Evolutionary conservation across 2,329 filamentous ascomycete species (phyloP).

Genomic region (Aspergillus felis): DNA sequence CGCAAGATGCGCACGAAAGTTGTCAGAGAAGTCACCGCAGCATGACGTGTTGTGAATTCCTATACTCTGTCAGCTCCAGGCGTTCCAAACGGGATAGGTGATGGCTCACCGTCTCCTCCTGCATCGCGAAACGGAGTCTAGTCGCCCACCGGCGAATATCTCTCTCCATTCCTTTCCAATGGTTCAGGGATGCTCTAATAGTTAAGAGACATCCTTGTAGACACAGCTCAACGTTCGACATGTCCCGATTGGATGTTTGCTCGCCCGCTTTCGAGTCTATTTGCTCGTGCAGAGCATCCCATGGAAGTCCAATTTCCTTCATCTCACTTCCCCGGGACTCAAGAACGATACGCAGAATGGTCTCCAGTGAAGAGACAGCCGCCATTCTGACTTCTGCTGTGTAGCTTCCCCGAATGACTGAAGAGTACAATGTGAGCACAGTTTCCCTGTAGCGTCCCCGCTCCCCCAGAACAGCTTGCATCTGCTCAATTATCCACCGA

Average conservation of each 20-base stretch:
- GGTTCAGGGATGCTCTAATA: constrained; percentile 14
- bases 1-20: constrained; percentile 43
- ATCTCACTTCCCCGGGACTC: constrained; percentile 12
- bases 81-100: background rate
- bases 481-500: constrained; percentile 32
- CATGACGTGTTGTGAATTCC: constrained; percentile 39
- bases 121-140: constrained; percentile 35
- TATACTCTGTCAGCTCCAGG: constrained; percentile 12
- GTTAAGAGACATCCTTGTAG: constrained; percentile 38
- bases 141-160: constrained; percentile 31
- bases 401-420: constrained; percentile 24
- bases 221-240: constrained; percentile 34
- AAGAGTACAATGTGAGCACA: constrained; percentile 28
- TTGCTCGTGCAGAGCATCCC: constrained; percentile 20
- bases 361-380: constrained; percentile 32
- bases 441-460: constrained; percentile 19
- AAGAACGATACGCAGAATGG: constrained; percentile 26
- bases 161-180: constrained; percentile 13
- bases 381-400: constrained; percentile 24
- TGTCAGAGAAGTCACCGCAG: constrained; percentile 33
- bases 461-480: constrained; percentile 22
- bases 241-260: constrained; percentile 33
- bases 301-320: constrained; percentile 24
- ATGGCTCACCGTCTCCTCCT: constrained; percentile 39
- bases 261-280: constrained; percentile 22